Base-by-base conservation (phyloP, 2,329 filamentous ascomycete genomes). In the Orbilia javanica region DNA sequence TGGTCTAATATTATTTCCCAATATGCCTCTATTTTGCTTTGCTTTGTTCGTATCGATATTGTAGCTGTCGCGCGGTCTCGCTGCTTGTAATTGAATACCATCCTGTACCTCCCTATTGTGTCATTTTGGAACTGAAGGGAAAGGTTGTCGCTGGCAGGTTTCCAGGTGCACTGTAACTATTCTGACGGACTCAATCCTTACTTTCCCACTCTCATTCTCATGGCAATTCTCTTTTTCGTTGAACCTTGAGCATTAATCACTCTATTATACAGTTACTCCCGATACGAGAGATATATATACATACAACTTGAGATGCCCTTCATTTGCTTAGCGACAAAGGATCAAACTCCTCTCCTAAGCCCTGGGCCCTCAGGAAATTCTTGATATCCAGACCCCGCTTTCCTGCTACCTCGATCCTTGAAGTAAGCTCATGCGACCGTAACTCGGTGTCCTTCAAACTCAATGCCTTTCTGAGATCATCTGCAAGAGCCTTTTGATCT, bases 391-490 rank as follows among this genome's bases (percentile, higher is more conserved):
- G 18, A 8, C 13, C 36, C 1, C 31, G 4, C 29, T 63, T 36
- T 4, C 66, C 60, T 18, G 48, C 46, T 18, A 78, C 22, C 15
- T 70, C 48, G 7, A 78, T 15, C 10, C 39, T n/a, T 15, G 50
- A 31, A 2, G 46, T 13, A 10, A 50, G 52, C 31, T 71, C 34
- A 10, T 42, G 55, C 42, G 55, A 48, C 34, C 20, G 60, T 20
- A 78, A 22, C 4, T 8, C 3, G 20, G n/a, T 1, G n/a, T 39
- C 20, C 20, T 36, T 31, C 27, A 78, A n/a, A 10, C 48, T 27
- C 4, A 78, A 62, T 10, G 70, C 42, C 25, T 68, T 36, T 18
- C 36, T 60, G 13, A 78, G 7, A 57, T 78, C 74, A 3, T 34
- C 25, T 20, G 46, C 62, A 25, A 78, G 34, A 4, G 62, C 74